phyloP scores from a whole-genome alignment of 1,284 basidiomycete genomes.

The Naganishia liquefaciens region DNA sequence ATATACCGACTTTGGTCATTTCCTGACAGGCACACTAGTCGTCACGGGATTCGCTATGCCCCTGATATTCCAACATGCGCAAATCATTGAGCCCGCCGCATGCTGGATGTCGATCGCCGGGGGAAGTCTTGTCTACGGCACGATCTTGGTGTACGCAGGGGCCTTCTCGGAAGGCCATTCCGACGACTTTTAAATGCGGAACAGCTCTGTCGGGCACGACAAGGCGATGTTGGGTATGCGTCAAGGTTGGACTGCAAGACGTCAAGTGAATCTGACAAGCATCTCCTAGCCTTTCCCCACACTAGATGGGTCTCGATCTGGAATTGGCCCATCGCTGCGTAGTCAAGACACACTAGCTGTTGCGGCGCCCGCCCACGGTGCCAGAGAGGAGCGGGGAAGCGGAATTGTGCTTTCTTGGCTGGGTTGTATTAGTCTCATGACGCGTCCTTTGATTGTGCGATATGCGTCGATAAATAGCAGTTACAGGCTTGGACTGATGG shows the following conservation, averaged over 20 bases:
- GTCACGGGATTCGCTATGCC: constrained; percentile 92
- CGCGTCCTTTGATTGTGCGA: no score
- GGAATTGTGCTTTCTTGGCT: no score
- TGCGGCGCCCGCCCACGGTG: no score
- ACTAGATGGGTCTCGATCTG: no score
- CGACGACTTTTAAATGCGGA: constrained; percentile 23
- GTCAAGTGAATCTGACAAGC: neutral
- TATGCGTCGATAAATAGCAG: no score
- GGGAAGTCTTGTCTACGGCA: constrained; percentile 91
- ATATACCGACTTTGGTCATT: constrained; percentile 88
- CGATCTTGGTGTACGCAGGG: constrained; percentile 82
- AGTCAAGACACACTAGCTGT: no score
- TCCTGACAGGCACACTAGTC: constrained; percentile 86
- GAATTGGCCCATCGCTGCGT: no score
- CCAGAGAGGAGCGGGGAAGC: no score
- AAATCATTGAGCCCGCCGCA: constrained; percentile 79
- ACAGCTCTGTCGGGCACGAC: no score
- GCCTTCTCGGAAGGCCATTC: constrained; percentile 59
- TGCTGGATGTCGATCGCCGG: constrained; percentile 93
- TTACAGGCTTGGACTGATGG: no score
- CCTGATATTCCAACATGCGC: constrained; percentile 86
- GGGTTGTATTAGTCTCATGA: no score
- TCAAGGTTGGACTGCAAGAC: neutral
- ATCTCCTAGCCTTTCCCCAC: neutral
- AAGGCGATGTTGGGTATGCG: neutral